Percentiles rank a stretch among this genome's conserved stretches.
phyloP scores from a whole-genome alignment of 495 filamentous ascomycete genomes.

The Podospora sp. region DNA sequence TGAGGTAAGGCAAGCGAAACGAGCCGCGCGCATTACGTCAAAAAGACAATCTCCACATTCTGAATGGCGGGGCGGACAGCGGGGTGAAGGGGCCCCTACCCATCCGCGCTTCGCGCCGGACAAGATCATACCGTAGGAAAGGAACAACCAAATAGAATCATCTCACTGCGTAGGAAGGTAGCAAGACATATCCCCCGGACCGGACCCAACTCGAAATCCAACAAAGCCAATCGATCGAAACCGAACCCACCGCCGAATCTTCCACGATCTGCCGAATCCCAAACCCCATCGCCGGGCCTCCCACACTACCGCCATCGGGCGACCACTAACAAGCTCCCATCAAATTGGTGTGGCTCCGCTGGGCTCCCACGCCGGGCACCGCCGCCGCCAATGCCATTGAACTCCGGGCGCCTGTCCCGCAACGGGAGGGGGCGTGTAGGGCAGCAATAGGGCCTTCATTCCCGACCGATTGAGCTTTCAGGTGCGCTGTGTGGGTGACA shows the following conservation, averaged over 20 bases:
- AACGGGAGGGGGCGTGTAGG: slow-evolving; percentile 8
- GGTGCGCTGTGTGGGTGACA: too few relatives aligned
- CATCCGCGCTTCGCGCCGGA: neutral
- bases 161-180: too few relatives aligned
- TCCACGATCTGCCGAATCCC: too few relatives aligned
- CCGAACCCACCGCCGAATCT: neutral
- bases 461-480: neutral
- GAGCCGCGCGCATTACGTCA: neutral
- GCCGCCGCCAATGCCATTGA: neutral
- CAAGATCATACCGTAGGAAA: too few relatives aligned
- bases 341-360: neutral
- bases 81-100: neutral
- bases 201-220: neutral
- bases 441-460: neutral
- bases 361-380: neutral
- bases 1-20: neutral
- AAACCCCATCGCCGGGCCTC: neutral
- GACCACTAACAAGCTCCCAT: neutral
- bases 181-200: too few relatives aligned
- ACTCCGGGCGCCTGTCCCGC: too few relatives aligned
- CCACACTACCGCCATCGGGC: neutral
- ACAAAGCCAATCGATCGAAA: neutral
- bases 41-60: neutral
- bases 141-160: neutral
- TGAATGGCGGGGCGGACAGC: neutral